A percentile compares a stretch with the other conserved stretches of the same genome.
Evolutionary conservation across 805 yeast species (phyloP).

Genomic region (Schwanniomyces polymorphus): DNA sequence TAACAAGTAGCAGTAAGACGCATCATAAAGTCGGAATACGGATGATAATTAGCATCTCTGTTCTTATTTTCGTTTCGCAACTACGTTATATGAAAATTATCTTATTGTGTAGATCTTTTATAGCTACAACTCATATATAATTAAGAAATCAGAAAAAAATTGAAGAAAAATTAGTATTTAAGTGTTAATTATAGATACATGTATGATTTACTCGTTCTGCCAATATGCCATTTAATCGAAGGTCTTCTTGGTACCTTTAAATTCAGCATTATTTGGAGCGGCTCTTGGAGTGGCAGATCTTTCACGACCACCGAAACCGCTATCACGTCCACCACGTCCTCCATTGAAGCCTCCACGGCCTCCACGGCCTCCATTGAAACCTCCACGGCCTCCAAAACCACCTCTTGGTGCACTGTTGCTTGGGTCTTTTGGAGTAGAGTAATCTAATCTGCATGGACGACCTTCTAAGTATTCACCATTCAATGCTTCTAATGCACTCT

Average conservation of each 20-base stretch:
- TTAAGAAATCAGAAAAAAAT: background rate
- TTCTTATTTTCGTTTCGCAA: background rate
- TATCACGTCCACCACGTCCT: conserved; percentile 54
- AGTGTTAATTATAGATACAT: background rate
- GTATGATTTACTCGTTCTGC: background rate
- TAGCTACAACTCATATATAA: background rate
- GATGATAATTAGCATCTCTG: too few species aligned
- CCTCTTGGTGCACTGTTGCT: conserved; percentile 20
- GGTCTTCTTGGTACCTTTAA: conserved; percentile 83
- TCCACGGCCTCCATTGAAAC: conserved; percentile 46
- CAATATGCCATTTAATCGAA: conserved; percentile 52
- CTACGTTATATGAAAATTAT: background rate
- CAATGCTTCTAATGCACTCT: conserved; percentile 80
- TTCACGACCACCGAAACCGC: conserved; percentile 47
- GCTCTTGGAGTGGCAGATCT: conserved; percentile 64
- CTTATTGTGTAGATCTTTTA: background rate
- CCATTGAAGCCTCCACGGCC: conserved; percentile 60
- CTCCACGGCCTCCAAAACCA: conserved; percentile 58
- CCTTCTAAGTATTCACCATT: conserved; percentile 89
- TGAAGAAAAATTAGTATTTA: background rate
- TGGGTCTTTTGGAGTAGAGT: conserved; percentile 82
- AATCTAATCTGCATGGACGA: conserved; percentile 93
- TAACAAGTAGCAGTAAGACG: background rate
- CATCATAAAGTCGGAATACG: too few species aligned
- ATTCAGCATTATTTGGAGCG: conserved; percentile 62